Base-by-base conservation (phyloP, 208 protist genomes). In the Wallacemonas collosoma region DNA sequence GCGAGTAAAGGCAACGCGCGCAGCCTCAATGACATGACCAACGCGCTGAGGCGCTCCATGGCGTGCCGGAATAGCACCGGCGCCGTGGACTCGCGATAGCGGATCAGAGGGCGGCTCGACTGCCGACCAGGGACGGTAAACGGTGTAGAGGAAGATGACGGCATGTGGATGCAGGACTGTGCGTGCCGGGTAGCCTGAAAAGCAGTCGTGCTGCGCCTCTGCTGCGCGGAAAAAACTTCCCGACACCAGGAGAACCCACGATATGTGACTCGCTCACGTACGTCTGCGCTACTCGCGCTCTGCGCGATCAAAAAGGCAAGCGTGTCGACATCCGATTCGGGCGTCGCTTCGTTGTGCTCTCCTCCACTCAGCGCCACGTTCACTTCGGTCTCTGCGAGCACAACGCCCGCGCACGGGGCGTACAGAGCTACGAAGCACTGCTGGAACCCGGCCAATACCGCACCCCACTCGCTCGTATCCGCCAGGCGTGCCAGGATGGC, bases 21-120 rank as follows among this genome's bases (percentile, higher is more conserved):
- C 36, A 93, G 72, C 41, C 88, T 77, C 38, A 93, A 73, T 4
- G 88, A 93, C 61, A 80, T 91, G 17, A 90, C 86, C 58, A 93
- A 76, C 48, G 82, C 79, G 3, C 79, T 74, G 8, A 85, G 63
- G 26, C 80, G 74, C 68, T 82, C 76, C 69, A 88, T 77, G 15
- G 88, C 88, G 48, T 79, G 77, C 5, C 81, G 44, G 3, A 69
- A 35, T 3, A 45, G 40, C 3, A 4, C 17, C 4, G 44, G 64
- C 8, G 64, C 48, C 5, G 64, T 69, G n/a, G 12, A 9, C 48
- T 54, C 51, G 6, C 50, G 64, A 35, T 45, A 57, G 7, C 48
- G 64, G 11, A 57, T 36, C 12, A 69, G 35, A 3, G 36, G 7
- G 14, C 41, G 62, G 36, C n/a, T n/a, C 26, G 26, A 26, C 26